phyloP scores from a whole-genome alignment of 306 rosid genomes.

The Malus sylvestris region DNA sequence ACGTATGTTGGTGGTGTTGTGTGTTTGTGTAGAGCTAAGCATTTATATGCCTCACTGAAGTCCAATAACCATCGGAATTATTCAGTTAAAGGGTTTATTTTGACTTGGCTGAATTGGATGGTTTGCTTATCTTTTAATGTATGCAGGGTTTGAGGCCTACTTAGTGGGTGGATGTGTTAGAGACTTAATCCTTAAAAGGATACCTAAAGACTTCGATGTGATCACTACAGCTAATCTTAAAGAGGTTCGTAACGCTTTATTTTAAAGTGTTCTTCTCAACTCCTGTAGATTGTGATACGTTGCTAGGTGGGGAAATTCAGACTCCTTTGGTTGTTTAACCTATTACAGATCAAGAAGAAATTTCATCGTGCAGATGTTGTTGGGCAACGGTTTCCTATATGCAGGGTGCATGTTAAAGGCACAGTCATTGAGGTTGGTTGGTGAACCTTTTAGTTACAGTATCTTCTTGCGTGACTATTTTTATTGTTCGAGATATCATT shows the following conservation, averaged over 20 bases:
- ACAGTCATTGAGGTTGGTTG: slow-evolving; percentile 57
- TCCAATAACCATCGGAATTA: neutral
- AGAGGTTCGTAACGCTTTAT: slow-evolving; percentile 37
- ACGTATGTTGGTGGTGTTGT: neutral
- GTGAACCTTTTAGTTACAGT: slow-evolving; percentile 11
- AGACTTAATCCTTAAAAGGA: slow-evolving; percentile 63
- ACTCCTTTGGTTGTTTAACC: neutral
- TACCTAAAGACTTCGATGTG: slow-evolving; percentile 88
- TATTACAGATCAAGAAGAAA: slow-evolving; percentile 44
- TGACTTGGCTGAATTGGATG: slow-evolving; percentile 5
- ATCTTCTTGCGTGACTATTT: neutral
- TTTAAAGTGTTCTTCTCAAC: neutral
- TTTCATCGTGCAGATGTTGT: slow-evolving; percentile 40
- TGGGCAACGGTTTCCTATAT: slow-evolving; percentile 79
- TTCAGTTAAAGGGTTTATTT: neutral
- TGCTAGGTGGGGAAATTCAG: slow-evolving; percentile 7
- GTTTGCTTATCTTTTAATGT: slow-evolving; percentile 3
- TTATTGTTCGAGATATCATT: neutral
- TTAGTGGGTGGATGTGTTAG: slow-evolving; percentile 98
- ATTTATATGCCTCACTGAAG: neutral
- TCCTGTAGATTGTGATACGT: neutral
- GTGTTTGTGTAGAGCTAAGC: neutral
- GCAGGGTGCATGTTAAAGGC: slow-evolving; percentile 54
- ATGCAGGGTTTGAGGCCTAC: slow-evolving; percentile 78
- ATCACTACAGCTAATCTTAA: slow-evolving; percentile 70